Evolutionary conservation across 768 basidiomycete species (phyloP).

Genomic region (Ramaria sp.): DNA sequence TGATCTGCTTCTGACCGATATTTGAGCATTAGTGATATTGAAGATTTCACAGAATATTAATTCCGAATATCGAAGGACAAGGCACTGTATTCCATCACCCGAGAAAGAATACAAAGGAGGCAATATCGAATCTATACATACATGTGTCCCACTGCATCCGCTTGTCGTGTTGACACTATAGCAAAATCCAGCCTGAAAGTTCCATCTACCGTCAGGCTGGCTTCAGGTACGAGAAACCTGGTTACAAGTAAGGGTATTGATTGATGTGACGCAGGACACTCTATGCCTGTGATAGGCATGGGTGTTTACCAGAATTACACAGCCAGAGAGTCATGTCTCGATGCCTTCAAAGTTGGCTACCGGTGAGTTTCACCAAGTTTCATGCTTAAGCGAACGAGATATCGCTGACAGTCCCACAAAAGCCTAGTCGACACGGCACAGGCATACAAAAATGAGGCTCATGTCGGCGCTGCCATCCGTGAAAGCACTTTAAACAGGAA

Average conservation of each 20-base stretch:
- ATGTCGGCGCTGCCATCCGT: constrained; percentile 26
- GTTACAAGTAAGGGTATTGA: background rate
- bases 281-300: constrained; percentile 8
- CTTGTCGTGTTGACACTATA: background rate
- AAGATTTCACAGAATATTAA: too few species aligned
- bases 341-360: constrained; percentile 8
- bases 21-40: too few species aligned
- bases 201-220: constrained; percentile 21
- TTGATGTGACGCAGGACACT: background rate
- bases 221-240: constrained; percentile 21
- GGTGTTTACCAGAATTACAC: constrained; percentile 9
- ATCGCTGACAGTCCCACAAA: background rate
- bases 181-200: constrained; percentile 15
- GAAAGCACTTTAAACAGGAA: constrained; percentile 24
- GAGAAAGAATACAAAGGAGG: too few species aligned
- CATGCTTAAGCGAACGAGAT: background rate
- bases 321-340: background rate
- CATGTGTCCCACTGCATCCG: background rate
- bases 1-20: too few species aligned
- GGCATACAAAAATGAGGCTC: constrained; percentile 26
- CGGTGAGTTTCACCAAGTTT: background rate
- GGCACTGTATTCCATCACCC: too few species aligned
- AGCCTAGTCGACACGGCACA: constrained; percentile 19
- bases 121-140: too few species aligned
- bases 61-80: too few species aligned